Evolutionary conservation across 129 eudicot species (phyloP).

Genomic region (Apium graveolens): DNA sequence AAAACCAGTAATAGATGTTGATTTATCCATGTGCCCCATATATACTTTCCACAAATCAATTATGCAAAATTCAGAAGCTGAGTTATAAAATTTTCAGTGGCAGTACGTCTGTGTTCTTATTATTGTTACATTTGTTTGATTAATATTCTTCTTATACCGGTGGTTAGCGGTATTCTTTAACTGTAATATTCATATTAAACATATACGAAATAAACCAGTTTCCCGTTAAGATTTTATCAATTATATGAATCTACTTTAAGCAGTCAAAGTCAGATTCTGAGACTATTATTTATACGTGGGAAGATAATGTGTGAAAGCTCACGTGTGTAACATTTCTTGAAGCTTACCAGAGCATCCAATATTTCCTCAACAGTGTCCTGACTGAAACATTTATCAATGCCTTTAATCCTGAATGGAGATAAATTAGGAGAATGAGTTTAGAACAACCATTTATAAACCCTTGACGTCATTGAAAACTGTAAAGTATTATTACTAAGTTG

Average conservation of each 20-base stretch:
- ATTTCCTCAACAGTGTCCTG: slow-evolving; percentile 86
- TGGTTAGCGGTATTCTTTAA: neutral
- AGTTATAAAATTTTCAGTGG: neutral
- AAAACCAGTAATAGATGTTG: too few relatives aligned
- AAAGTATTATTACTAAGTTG: neutral
- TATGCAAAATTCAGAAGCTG: neutral
- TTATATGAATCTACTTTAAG: neutral
- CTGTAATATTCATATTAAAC: neutral
- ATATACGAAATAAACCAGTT: neutral
- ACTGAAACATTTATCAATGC: slow-evolving; percentile 65
- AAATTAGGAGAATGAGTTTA: neutral
- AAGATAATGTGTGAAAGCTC: neutral
- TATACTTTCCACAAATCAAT: neutral
- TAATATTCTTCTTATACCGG: neutral
- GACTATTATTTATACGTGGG: neutral
- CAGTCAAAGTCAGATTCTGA: neutral
- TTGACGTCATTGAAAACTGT: neutral
- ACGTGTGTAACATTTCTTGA: neutral
- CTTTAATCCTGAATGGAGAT: slow-evolving; percentile 58
- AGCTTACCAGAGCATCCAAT: slow-evolving; percentile 72
- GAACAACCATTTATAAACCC: neutral
- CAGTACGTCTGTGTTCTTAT: neutral
- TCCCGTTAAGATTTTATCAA: neutral
- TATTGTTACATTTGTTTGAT: too few relatives aligned
- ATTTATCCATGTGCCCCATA: too few relatives aligned